Conservation (phyloP, 2,329 filamentous ascomycete species). For the Sclerotinia sclerotiorum region DNA sequence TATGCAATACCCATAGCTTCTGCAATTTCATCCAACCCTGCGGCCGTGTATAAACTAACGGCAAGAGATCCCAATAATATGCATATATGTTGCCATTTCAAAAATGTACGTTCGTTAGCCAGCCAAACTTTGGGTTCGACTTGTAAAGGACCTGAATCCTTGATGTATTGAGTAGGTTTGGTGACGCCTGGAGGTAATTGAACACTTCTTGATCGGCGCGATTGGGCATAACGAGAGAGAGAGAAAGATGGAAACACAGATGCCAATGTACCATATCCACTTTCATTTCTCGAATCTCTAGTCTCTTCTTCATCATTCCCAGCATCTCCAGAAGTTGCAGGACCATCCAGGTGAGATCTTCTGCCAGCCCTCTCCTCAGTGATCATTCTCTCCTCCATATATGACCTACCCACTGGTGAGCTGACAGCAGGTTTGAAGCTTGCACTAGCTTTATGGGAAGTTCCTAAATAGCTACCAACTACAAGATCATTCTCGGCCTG, state of each 20-base stretch:
- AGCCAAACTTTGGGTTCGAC: slow-evolving; percentile 99
- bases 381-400: slow-evolving; percentile 56
- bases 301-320: slow-evolving; percentile 43
- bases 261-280: slow-evolving; percentile 58
- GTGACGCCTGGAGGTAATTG: slow-evolving; percentile 82
- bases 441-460: slow-evolving; percentile 38
- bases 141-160: slow-evolving; percentile 86
- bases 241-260: slow-evolving; percentile 82
- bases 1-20: slow-evolving; percentile 80
- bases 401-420: slow-evolving; percentile 68
- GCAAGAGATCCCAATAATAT: slow-evolving; percentile 83
- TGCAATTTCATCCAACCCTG: slow-evolving; percentile 74
- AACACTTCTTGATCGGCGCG: slow-evolving; percentile 51
- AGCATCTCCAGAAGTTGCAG: slow-evolving; percentile 26
- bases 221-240: slow-evolving; percentile 70
- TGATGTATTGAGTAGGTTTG: slow-evolving; percentile 84
- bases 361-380: slow-evolving; percentile 43
- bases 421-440: slow-evolving; percentile 60
- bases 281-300: slow-evolving; percentile 37
- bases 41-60: slow-evolving; percentile 84
- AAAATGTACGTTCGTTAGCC: slow-evolving; percentile 95
- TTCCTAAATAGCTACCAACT: slow-evolving; percentile 81
- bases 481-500: slow-evolving; percentile 83
- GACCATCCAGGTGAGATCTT: slow-evolving; percentile 37
- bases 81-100: slow-evolving; percentile 97